phyloP scores from a whole-genome alignment of 2,329 filamentous ascomycete genomes.

The Trichoderma atroviride region DNA sequence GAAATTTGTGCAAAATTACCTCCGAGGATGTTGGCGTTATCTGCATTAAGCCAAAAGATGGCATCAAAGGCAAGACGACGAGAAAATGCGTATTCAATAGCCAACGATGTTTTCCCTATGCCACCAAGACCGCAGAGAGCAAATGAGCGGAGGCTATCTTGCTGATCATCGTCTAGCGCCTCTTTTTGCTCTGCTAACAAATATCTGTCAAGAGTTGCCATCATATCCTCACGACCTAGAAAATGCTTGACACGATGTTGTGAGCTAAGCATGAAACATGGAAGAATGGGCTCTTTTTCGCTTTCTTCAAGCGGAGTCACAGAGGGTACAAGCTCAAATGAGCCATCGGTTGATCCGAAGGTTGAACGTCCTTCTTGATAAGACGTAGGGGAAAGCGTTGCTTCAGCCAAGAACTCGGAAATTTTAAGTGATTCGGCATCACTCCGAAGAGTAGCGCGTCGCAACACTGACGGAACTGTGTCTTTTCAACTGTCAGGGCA shows the following conservation, averaged over 20 bases:
- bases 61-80: neutral
- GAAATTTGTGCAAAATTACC: neutral
- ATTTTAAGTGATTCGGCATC: neutral
- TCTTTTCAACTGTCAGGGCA: neutral
- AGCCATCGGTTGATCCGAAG: neutral
- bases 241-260: neutral
- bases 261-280: slow-evolving; percentile 1
- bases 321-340: neutral
- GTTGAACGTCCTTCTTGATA: neutral
- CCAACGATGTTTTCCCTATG: neutral
- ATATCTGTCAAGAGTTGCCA: neutral
- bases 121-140: slow-evolving; percentile 6
- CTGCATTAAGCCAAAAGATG: slow-evolving; percentile 9
- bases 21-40: neutral
- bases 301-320: neutral
- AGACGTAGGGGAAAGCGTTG: neutral
- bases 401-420: no score
- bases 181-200: neutral
- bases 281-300: neutral
- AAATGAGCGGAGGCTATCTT: neutral
- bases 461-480: neutral
- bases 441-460: neutral
- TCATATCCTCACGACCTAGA: neutral
- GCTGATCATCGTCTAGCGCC: no score
- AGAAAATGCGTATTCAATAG: neutral